Conservation (phyloP, 495 filamentous ascomycete species). For the Xylaria palmicola region DNA sequence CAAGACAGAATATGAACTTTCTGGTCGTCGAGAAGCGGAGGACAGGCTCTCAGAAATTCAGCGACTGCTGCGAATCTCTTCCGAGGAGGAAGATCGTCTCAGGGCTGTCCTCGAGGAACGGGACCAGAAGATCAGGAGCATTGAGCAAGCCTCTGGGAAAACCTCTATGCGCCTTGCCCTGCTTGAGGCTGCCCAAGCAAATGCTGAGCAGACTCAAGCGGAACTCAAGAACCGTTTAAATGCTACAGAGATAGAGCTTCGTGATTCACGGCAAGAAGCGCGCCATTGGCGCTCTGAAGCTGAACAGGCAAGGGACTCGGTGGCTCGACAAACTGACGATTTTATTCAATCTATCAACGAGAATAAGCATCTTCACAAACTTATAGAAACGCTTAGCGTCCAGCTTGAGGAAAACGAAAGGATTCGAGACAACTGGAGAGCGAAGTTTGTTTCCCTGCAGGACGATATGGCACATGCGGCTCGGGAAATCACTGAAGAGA, state of each 20-base stretch:
- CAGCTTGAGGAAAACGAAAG: slow-evolving; percentile 85
- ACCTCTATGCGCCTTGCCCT: slow-evolving; percentile 58
- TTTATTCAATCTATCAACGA: slow-evolving; percentile 41
- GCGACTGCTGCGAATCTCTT: slow-evolving; percentile 62
- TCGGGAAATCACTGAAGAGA: slow-evolving; percentile 74
- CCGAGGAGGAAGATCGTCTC: slow-evolving; percentile 71
- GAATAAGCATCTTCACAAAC: slow-evolving; percentile 57
- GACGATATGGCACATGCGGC: slow-evolving; percentile 78
- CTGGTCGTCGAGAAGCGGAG: slow-evolving; percentile 64
- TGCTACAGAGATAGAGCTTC: slow-evolving; percentile 47
- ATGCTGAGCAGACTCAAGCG: slow-evolving; percentile 61
- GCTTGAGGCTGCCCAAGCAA: slow-evolving; percentile 63
- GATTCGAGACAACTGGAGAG: slow-evolving; percentile 72
- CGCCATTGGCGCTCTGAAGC: slow-evolving; percentile 51
- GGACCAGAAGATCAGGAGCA: slow-evolving; percentile 44
- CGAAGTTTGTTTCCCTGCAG: slow-evolving; percentile 78
- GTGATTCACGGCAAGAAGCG: slow-evolving; percentile 47
- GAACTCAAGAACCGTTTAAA: slow-evolving; percentile 58
- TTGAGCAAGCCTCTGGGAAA: slow-evolving; percentile 50
- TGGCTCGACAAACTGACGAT: slow-evolving; percentile 42
- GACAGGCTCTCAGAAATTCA: slow-evolving; percentile 71
- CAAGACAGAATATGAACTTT: slow-evolving; percentile 57
- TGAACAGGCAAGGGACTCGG: slow-evolving; percentile 41
- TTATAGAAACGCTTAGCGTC: slow-evolving; percentile 63
- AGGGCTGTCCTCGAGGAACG: slow-evolving; percentile 68